phyloP scores from a whole-genome alignment of 2,329 filamentous ascomycete genomes.

The Microdochium trichocladiopsis region DNA sequence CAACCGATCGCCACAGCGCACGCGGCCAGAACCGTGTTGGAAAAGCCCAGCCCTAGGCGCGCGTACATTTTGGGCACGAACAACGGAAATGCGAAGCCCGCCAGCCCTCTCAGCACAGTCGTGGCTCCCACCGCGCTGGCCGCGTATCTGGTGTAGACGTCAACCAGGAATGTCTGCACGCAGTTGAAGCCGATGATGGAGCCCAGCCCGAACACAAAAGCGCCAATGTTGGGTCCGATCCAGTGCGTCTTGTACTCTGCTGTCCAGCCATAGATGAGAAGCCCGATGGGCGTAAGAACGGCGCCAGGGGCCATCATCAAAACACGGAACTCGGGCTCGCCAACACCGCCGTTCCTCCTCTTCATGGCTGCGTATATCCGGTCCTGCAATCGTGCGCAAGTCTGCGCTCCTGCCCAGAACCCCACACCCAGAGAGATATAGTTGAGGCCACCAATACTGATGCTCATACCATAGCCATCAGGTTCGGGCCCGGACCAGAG shows the following conservation, averaged over 20 bases:
- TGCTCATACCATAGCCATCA: constrained; percentile 20
- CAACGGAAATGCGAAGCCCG: constrained; percentile 44
- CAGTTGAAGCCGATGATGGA: constrained; percentile 29
- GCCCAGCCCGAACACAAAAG: constrained; percentile 3
- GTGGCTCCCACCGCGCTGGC: constrained; percentile 36
- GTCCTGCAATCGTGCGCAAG: constrained; percentile 37
- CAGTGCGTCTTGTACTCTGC: constrained; percentile 29
- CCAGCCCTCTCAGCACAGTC: constrained; percentile 37
- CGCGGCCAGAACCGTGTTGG: constrained; percentile 34
- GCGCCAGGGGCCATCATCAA: constrained; percentile 33
- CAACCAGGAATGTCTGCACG: constrained; percentile 38
- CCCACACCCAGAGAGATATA: constrained; percentile 28
- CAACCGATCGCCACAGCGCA: constrained; percentile 43
- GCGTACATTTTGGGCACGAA: constrained; percentile 40
- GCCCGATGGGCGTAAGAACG: constrained; percentile 31
- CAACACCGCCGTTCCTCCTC: constrained; percentile 25
- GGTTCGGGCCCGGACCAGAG: constrained; percentile 27
- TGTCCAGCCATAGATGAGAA: constrained; percentile 39
- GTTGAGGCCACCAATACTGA: constrained; percentile 26
- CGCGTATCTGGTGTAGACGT: constrained; percentile 37
- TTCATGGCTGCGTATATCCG: constrained; percentile 35
- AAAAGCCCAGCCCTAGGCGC: constrained; percentile 38
- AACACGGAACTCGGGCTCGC: constrained; percentile 33
- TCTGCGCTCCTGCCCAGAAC: constrained; percentile 27
- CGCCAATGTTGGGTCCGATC: constrained; percentile 2